phyloP scores from a whole-genome alignment of 1,139 yeast genomes.

The Eremothecium sinecaudum region DNA sequence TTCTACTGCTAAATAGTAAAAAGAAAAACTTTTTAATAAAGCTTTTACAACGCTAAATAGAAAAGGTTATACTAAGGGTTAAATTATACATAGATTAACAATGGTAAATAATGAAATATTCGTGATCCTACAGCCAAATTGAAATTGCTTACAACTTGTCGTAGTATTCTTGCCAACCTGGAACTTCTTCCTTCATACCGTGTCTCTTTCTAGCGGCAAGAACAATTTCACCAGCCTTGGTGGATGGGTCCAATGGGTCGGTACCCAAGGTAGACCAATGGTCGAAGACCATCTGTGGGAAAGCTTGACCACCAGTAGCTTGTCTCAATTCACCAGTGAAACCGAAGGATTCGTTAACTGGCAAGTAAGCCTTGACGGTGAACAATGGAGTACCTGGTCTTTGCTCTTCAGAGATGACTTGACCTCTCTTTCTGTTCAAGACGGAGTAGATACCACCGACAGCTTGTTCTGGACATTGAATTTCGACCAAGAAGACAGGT shows the following conservation, averaged over 20 bases:
- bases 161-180: constrained; percentile 99
- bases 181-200: constrained; percentile 95
- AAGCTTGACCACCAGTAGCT: constrained; percentile 99
- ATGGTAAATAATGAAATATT: constrained; percentile 2
- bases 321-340: constrained; percentile 99
- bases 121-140: constrained; percentile 1
- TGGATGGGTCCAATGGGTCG: constrained; percentile 82
- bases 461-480: constrained; percentile 99
- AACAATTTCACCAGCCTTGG: constrained; percentile 95
- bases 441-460: constrained; percentile 99
- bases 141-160: constrained; percentile 72
- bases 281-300: constrained; percentile 99
- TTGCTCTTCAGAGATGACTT: constrained; percentile 97
- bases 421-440: constrained; percentile 99
- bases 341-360: constrained; percentile 99
- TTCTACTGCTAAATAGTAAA: no score
- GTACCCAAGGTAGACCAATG: constrained; percentile 92
- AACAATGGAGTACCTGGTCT: constrained; percentile 99
- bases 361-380: constrained; percentile 98
- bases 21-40: background rate
- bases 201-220: constrained; percentile 88
- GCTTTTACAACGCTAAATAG: no score
- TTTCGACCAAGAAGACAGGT: constrained; percentile 98
- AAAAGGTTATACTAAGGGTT: background rate
- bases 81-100: constrained; percentile 5